phyloP scores from a whole-genome alignment of 2,329 filamentous ascomycete genomes.

The Alternaria arbusti region DNA sequence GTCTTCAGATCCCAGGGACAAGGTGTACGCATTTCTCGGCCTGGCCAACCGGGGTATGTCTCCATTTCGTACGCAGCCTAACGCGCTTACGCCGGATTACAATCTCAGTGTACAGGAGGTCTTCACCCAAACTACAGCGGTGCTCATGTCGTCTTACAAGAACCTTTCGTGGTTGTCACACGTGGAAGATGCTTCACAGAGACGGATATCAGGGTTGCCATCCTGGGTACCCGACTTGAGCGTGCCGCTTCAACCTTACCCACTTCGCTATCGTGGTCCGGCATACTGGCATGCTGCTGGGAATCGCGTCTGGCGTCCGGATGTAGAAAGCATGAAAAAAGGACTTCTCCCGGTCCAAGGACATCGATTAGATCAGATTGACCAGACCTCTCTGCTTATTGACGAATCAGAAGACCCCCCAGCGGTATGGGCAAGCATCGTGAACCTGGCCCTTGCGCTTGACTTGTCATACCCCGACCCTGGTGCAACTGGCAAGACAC shows the following conservation, averaged over 20 bases:
- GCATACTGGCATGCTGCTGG: slow-evolving; percentile 24
- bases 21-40: slow-evolving; percentile 38
- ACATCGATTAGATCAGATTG: neutral
- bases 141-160: slow-evolving; percentile 21
- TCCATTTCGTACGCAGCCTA: slow-evolving; percentile 27
- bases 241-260: slow-evolving; percentile 29
- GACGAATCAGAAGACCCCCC: neutral
- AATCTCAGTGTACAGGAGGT: slow-evolving; percentile 28
- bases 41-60: slow-evolving; percentile 23
- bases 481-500: neutral
- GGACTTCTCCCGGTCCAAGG: neutral
- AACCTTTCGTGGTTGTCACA: slow-evolving; percentile 33
- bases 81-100: slow-evolving; percentile 25
- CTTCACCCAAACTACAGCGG: slow-evolving; percentile 22
- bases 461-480: slow-evolving; percentile 23
- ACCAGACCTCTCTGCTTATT: neutral
- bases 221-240: slow-evolving; percentile 39
- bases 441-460: slow-evolving; percentile 26
- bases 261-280: slow-evolving; percentile 28
- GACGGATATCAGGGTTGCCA: slow-evolving; percentile 21
- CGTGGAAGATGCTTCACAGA: slow-evolving; percentile 27
- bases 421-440: neutral
- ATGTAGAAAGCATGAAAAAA: neutral
- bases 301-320: slow-evolving; percentile 11
- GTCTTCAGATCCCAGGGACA: slow-evolving; percentile 37